Conservation (phyloP, 176 grass and related monocot genomes). For the Aegilops longissima region DNA sequence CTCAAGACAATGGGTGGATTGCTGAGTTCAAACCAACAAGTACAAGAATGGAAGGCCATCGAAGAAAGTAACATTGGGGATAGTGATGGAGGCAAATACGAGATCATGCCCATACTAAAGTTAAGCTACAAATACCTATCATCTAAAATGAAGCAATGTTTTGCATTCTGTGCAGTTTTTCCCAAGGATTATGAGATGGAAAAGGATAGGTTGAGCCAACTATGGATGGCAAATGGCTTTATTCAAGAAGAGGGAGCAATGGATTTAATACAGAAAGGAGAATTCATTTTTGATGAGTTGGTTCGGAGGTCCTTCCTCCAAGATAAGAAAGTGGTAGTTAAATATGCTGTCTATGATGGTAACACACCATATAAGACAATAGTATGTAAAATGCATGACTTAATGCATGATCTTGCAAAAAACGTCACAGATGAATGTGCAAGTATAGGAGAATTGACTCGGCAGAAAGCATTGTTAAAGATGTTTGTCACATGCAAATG, state of each 20-base stretch:
- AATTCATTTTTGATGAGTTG: conserved; percentile 8
- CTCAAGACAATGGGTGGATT: conserved; percentile 14
- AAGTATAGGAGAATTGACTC: neutral
- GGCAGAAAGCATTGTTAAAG: neutral
- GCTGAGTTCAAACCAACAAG: conserved; percentile 8
- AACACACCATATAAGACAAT: no score
- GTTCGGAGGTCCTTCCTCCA: conserved; percentile 29
- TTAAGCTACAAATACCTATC: neutral
- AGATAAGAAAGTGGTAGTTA: neutral
- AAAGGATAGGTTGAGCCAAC: neutral
- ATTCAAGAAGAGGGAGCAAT: neutral
- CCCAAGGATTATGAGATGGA: neutral
- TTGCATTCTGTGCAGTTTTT: conserved; percentile 20
- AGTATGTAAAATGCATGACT: conserved; percentile 26
- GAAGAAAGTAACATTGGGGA: neutral
- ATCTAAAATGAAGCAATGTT: conserved; percentile 25
- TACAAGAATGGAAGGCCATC: conserved; percentile 15
- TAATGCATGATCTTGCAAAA: conserved; percentile 35
- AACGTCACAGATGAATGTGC: neutral
- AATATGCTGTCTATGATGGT: neutral
- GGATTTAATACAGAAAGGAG: neutral
- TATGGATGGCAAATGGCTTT: conserved; percentile 23
- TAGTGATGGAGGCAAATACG: neutral
- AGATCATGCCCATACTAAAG: neutral
- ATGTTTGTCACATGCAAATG: neutral